Percentiles rank a stretch among this genome's conserved stretches.
phyloP scores from a whole-genome alignment of 2,329 filamentous ascomycete species.

The Fusarium tricinctum region DNA sequence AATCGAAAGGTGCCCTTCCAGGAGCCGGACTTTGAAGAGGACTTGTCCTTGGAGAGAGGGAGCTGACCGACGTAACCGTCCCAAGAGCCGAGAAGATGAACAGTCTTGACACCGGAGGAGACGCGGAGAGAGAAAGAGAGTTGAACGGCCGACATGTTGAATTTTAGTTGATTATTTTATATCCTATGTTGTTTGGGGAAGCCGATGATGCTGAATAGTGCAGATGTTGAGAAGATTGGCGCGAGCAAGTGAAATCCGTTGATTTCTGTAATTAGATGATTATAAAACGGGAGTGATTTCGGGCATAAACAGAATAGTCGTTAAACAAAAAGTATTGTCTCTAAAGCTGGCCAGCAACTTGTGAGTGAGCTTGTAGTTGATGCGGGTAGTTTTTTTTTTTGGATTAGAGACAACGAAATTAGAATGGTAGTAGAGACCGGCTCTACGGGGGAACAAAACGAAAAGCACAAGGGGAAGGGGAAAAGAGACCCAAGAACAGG shows the following conservation, averaged over 20 bases:
- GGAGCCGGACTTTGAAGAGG: slow-evolving; percentile 85
- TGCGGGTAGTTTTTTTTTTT: slow-evolving; percentile 22
- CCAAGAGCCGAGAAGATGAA: slow-evolving; percentile 97
- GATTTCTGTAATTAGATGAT: slow-evolving; percentile 62
- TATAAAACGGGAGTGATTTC: slow-evolving; percentile 48
- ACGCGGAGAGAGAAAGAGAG: slow-evolving; percentile 96
- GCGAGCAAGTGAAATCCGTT: slow-evolving; percentile 70
- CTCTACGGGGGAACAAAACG: slow-evolving; percentile 60
- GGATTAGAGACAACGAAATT: slow-evolving; percentile 53
- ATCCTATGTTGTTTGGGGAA: slow-evolving; percentile 51
- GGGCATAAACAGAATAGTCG: slow-evolving; percentile 27
- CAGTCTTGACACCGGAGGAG: slow-evolving; percentile 95
- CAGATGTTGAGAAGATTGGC: slow-evolving; percentile 53
- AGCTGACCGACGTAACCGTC: slow-evolving; percentile 97
- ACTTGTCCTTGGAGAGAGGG: slow-evolving; percentile 90
- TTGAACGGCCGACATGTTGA: slow-evolving; percentile 90
- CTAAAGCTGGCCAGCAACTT: slow-evolving; percentile 60
- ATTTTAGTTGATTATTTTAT: slow-evolving; percentile 40
- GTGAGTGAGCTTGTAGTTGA: slow-evolving; percentile 34
- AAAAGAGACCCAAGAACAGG: slow-evolving; percentile 59
- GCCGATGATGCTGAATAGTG: slow-evolving; percentile 50
- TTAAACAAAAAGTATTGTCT: slow-evolving; percentile 49
- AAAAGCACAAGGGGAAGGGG: slow-evolving; percentile 57
- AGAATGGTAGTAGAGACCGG: slow-evolving; percentile 66
- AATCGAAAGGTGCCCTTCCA: slow-evolving; percentile 99